These are phyloP conservation scores for Psilocybe tampanensis DNA, from an alignment of 768 basidiomycete genomes.

Conservation along the genomic window DNA sequence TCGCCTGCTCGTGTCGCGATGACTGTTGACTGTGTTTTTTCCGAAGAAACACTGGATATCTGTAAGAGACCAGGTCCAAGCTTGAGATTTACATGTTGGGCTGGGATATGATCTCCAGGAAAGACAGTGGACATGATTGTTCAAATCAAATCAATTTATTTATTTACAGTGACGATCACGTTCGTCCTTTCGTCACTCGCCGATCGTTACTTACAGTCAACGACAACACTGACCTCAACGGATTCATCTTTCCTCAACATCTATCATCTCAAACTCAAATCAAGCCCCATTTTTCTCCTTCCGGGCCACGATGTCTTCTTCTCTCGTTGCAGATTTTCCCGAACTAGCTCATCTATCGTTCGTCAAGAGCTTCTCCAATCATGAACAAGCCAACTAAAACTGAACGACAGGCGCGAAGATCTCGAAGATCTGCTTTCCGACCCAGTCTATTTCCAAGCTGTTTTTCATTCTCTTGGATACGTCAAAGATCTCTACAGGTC, in stretches of 20 bases:
- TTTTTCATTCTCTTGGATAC: conserved; percentile 76
- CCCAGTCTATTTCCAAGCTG: conserved; percentile 82
- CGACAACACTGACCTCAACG: conserved; percentile 1
- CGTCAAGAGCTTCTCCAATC: conserved; percentile 21
- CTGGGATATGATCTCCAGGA: conserved; percentile 79
- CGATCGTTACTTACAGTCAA: not conserved
- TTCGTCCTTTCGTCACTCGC: not conserved
- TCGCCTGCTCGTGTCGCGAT: conserved; percentile 71
- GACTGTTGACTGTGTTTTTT: conserved; percentile 35
- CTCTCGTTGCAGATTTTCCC: conserved; percentile 64
- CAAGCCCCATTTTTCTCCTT: not conserved
- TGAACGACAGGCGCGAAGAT: conserved; percentile 71
- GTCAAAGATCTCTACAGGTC: conserved; percentile 77
- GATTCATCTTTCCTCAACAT: too few relatives aligned
- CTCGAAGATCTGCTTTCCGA: conserved; percentile 88
- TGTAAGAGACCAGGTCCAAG: conserved; percentile 84
- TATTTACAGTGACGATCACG: conserved; percentile 8
- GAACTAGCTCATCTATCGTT: conserved; percentile 76
- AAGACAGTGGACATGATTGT: conserved; percentile 57
- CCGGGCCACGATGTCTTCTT: conserved; percentile 38
- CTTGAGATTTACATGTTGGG: conserved; percentile 78
- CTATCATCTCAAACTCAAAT: too few relatives aligned
- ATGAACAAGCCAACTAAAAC: not conserved
- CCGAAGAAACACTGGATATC: conserved; percentile 28
- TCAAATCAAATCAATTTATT: conserved; percentile 10